Evolutionary conservation across 768 basidiomycete genomes (phyloP).

Genomic region (Strobilomyces confusus): DNA sequence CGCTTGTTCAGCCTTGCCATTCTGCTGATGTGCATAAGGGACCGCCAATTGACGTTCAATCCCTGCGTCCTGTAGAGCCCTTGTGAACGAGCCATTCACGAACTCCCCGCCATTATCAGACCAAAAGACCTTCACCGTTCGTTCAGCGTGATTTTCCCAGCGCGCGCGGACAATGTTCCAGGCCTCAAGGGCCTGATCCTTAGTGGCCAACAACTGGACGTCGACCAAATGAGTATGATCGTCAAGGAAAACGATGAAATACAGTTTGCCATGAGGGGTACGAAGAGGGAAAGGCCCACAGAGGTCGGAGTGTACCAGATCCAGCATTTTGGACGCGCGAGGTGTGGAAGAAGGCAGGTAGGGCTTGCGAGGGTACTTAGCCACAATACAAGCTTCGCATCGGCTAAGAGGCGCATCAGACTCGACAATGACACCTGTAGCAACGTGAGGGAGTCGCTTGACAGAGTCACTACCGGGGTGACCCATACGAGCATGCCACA

Average conservation of each 20-base stretch:
- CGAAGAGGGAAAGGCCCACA: slow-evolving; percentile 23
- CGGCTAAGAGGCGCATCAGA: fast-evolving
- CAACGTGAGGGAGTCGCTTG: fast-evolving
- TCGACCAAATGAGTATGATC: slow-evolving; percentile 1
- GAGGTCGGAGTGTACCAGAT: slow-evolving; percentile 23
- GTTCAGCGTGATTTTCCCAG: neutral
- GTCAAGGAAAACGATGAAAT: no score
- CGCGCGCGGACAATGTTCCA: neutral
- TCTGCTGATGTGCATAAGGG: no score
- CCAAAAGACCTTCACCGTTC: neutral
- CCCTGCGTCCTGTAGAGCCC: neutral
- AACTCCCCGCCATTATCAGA: neutral
- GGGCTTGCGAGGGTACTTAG: neutral
- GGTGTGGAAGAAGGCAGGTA: no score
- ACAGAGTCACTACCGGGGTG: neutral
- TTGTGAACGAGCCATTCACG: neutral
- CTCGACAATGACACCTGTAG: neutral
- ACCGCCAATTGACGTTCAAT: neutral
- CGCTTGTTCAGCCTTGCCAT: no score
- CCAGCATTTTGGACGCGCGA: no score
- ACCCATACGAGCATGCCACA: neutral
- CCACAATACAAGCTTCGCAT: neutral
- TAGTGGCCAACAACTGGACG: neutral
- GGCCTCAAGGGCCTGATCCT: neutral
- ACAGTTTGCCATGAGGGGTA: no score